Evolutionary conservation across 306 rosid genomes (phyloP), one percentile per base, ranked within the genome.

Genomic region (Biancaea sappan): DNA sequence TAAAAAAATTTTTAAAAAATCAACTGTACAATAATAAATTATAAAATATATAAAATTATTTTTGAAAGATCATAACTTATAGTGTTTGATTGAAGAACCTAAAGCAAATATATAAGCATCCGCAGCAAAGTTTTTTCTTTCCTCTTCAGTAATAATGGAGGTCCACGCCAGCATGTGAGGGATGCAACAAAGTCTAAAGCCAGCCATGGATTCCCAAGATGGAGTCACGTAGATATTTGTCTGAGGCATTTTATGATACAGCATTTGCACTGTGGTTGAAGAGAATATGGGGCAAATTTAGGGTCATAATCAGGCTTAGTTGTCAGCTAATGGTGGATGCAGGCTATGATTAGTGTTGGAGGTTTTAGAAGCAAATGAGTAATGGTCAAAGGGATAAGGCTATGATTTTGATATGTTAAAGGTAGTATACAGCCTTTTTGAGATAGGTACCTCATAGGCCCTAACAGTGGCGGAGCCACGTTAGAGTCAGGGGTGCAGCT

Each of bases 101-200:
- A n/a, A n/a, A n/a, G n/a, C n/a, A n/a, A n/a, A n/a, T n/a, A n/a
- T n/a, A n/a, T n/a, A n/a, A n/a, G n/a, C n/a, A n/a, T n/a, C n/a
- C n/a, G n/a, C n/a, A n/a, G n/a, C n/a, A n/a, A n/a, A n/a, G n/a
- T n/a, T n/a, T n/a, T n/a, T n/a, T n/a, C n/a, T n/a, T n/a, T n/a
- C n/a, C n/a, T n/a, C n/a, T n/a, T n/a, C n/a, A n/a, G 61, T 21
- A 6, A 19, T 58, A 47, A 46, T 51, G 19, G 28, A 78, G 40
- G 68, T 72, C 77, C 64, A 43, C 80, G 8, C 11, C 28, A 28
- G 68, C 80, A 74, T 74, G 78, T 70, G 80, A 65, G 18, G n/a
- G 47, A 52, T 14, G 51, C 78, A 68, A n/a, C n/a, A n/a, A n/a
- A n/a, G n/a, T 67, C 71, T 29, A 68, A 66, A 44, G 71, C 69